Conservation (phyloP, 179 eudicot genomes). For the Corrigiola litoralis region DNA sequence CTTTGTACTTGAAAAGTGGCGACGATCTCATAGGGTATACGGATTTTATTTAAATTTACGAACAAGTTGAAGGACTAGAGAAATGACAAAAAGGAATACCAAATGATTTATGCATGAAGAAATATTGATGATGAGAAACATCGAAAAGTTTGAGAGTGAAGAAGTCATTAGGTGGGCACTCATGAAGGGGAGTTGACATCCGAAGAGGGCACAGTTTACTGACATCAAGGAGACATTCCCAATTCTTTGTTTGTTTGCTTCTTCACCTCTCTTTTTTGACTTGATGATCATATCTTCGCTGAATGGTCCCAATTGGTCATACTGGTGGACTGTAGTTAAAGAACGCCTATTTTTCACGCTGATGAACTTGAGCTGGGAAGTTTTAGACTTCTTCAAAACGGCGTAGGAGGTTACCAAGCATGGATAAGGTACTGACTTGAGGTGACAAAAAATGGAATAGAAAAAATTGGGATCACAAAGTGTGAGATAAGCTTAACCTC, state of each 20-base stretch:
- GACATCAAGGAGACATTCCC: conserved; percentile 2
- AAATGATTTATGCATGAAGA: not conserved
- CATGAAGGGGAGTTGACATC: not conserved
- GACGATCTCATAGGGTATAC: not conserved
- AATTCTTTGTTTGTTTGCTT: not conserved
- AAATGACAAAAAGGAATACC: not conserved
- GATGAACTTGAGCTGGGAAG: too few species aligned
- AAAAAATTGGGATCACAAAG: too few species aligned
- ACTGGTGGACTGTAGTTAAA: too few species aligned
- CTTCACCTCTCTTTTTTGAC: too few species aligned
- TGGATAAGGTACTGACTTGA: too few species aligned
- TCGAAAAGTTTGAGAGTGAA: not conserved
- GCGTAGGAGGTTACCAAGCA: too few species aligned
- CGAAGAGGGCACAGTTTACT: conserved; percentile 4
- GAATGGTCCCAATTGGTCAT: not conserved
- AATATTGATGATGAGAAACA: conserved; percentile 5
- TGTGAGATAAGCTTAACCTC: too few species aligned
- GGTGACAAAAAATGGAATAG: too few species aligned
- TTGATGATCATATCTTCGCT: not conserved
- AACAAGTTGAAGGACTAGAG: not conserved
- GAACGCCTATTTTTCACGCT: too few species aligned
- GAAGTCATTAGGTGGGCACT: not conserved
- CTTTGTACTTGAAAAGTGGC: not conserved
- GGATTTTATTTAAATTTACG: not conserved
- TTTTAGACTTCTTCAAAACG: too few species aligned